phyloP scores from a whole-genome alignment of 73 alveolate species.

The Paramecium octaurelia region DNA sequence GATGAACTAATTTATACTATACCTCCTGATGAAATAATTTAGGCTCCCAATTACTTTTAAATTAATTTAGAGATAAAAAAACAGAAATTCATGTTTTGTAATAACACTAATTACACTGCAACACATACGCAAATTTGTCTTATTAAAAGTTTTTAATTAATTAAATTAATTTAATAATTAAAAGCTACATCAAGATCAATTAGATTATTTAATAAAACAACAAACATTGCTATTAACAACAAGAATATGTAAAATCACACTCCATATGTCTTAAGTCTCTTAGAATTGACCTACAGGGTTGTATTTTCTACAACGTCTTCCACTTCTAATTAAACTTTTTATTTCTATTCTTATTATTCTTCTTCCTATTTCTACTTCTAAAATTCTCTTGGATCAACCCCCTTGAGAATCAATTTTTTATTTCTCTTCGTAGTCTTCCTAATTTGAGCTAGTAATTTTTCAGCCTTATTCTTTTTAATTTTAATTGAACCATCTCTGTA shows the following conservation, averaged over 20 bases:
- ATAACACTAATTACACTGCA: neutral
- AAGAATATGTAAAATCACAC: neutral
- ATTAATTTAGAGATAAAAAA: neutral
- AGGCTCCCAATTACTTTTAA: neutral
- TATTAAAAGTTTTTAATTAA: neutral
- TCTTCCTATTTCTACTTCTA: neutral
- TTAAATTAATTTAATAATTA: too few relatives aligned
- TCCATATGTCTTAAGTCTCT: slow-evolving; percentile 38
- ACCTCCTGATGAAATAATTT: neutral
- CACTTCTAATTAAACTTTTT: neutral
- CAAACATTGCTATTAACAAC: neutral
- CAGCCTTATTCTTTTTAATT: slow-evolving; percentile 33
- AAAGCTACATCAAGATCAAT: neutral
- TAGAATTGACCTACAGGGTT: neutral
- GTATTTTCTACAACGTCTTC: slow-evolving; percentile 20
- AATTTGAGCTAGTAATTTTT: neutral
- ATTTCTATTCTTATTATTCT: neutral
- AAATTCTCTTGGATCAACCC: neutral
- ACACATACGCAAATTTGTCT: neutral
- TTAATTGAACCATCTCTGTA: slow-evolving; percentile 67
- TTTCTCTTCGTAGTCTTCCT: slow-evolving; percentile 52
- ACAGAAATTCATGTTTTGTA: neutral
- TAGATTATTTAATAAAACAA: neutral
- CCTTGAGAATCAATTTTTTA: slow-evolving; percentile 7
- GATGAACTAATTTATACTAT: neutral